These are phyloP conservation scores for Lonicera japonica DNA, from an alignment of 129 eudicot genomes.

Conservation along the genomic window DNA sequence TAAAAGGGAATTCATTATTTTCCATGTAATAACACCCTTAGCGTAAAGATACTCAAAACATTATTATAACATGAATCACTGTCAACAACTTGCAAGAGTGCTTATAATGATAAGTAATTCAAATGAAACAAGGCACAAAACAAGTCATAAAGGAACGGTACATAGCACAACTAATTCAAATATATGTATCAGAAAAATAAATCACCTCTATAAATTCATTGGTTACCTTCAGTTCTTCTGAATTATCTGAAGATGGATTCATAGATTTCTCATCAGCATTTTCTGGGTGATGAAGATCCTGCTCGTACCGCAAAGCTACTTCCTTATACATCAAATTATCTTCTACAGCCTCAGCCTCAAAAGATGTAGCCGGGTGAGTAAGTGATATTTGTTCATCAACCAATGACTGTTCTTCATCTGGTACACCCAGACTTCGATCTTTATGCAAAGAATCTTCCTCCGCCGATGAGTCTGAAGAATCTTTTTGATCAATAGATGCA, in stretches of 20 bases:
- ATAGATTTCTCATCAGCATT: constrained; percentile 20
- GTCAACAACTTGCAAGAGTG: not conserved
- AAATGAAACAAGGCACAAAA: not conserved
- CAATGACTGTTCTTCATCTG: constrained; percentile 14
- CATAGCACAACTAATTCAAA: constrained; percentile 5
- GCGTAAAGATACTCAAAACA: too few relatives aligned
- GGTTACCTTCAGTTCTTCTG: constrained; percentile 31
- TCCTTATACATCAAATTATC: constrained; percentile 24
- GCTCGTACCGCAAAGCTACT: constrained; percentile 15
- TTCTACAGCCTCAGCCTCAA: constrained; percentile 14
- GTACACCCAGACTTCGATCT: constrained; percentile 18
- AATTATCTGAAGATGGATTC: constrained; percentile 23
- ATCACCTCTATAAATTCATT: constrained; percentile 4
- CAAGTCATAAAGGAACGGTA: not conserved
- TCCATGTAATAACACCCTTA: too few relatives aligned
- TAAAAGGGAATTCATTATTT: too few relatives aligned
- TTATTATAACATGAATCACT: too few relatives aligned
- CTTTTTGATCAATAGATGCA: constrained; percentile 4
- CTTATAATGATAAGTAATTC: too few relatives aligned
- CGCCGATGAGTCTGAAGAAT: too few relatives aligned
- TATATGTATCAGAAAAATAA: not conserved
- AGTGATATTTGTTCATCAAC: constrained; percentile 14
- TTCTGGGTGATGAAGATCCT: constrained; percentile 17
- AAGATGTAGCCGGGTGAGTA: constrained; percentile 5
- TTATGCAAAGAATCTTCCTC: constrained; percentile 15